A percentile compares a stretch with the other conserved stretches of the same genome.
phyloP scores from a whole-genome alignment of 2,329 filamentous ascomycete genomes.

The Exophiala mesophila region DNA sequence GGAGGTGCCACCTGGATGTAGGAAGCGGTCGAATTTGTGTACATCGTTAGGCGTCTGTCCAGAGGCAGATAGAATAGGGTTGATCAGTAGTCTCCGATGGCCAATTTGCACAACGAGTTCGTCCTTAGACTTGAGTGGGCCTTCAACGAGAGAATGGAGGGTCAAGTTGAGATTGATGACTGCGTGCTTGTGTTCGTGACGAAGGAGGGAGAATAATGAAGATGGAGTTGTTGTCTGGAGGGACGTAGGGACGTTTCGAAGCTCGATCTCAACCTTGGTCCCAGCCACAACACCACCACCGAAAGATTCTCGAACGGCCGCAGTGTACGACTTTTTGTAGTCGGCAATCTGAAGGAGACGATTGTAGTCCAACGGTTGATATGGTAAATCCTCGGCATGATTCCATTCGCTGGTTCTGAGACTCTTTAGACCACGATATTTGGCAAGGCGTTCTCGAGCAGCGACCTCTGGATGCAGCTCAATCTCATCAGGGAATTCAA shows the following conservation, averaged over 20 bases:
- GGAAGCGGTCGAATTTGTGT: constrained; percentile 89
- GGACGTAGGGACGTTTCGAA: constrained; percentile 55
- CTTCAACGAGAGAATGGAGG: constrained; percentile 68
- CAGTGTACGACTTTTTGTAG: constrained; percentile 77
- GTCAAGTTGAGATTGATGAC: constrained; percentile 86
- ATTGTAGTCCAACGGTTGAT: constrained; percentile 86
- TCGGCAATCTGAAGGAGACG: constrained; percentile 82
- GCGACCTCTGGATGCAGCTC: constrained; percentile 84
- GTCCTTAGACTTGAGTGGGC: constrained; percentile 83
- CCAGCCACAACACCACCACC: constrained; percentile 83
- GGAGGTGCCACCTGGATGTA: constrained; percentile 84
- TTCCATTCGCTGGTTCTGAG: constrained; percentile 84
- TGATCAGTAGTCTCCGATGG: constrained; percentile 77
- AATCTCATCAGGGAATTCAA: constrained; percentile 95
- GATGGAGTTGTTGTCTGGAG: constrained; percentile 58
- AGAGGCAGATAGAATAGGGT: constrained; percentile 83
- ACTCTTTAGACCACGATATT: constrained; percentile 90
- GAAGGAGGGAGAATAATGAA: constrained; percentile 77
- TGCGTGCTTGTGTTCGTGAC: constrained; percentile 92
- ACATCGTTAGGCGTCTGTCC: constrained; percentile 93
- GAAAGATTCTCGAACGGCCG: constrained; percentile 72
- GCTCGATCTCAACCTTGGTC: constrained; percentile 73
- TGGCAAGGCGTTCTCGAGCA: constrained; percentile 75
- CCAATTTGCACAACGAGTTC: constrained; percentile 89
- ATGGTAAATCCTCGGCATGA: constrained; percentile 75